Conservation (phyloP, 139 green algal genomes). For the Asterochloris erici region DNA sequence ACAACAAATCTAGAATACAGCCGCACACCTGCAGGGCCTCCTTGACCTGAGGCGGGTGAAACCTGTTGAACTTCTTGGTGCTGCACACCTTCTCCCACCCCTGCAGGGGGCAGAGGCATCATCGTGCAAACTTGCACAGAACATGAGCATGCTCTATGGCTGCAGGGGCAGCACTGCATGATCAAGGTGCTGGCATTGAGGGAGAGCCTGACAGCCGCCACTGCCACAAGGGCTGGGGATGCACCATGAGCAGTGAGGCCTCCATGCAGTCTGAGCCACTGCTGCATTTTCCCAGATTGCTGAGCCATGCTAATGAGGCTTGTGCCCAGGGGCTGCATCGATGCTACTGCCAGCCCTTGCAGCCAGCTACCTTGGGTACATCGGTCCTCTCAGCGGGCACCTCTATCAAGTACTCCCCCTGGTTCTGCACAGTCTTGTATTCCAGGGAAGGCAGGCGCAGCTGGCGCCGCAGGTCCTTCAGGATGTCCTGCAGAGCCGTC, state of each 20-base stretch:
- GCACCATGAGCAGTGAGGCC: too few species aligned
- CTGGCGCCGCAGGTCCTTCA: constrained; percentile 32
- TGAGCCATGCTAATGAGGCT: not conserved
- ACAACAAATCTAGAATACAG: too few species aligned
- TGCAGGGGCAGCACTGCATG: too few species aligned
- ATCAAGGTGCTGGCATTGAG: too few species aligned
- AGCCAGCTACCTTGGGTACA: constrained; percentile 30
- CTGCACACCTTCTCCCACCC: constrained; percentile 60
- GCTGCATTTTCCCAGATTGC: too few species aligned
- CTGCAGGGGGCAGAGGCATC: not conserved
- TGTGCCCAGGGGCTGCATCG: not conserved
- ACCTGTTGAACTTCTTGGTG: constrained; percentile 76
- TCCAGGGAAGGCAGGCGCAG: constrained; percentile 36
- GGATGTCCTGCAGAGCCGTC: constrained; percentile 36
- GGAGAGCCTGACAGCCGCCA: too few species aligned
- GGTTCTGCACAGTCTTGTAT: constrained; percentile 47
- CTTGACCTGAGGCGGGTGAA: constrained; percentile 62
- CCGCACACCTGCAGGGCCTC: constrained; percentile 18
- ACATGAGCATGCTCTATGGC: too few species aligned
- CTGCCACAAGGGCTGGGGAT: too few species aligned
- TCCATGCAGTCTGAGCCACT: too few species aligned
- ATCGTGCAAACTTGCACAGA: not conserved
- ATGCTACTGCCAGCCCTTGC: not conserved
- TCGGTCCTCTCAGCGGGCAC: constrained; percentile 47
- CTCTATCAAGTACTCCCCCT: constrained; percentile 74